Evolutionary conservation across 2,329 filamentous ascomycete species (phyloP), one percentile per base, ranked within the genome.

Genomic region (Phialophora tarda): DNA sequence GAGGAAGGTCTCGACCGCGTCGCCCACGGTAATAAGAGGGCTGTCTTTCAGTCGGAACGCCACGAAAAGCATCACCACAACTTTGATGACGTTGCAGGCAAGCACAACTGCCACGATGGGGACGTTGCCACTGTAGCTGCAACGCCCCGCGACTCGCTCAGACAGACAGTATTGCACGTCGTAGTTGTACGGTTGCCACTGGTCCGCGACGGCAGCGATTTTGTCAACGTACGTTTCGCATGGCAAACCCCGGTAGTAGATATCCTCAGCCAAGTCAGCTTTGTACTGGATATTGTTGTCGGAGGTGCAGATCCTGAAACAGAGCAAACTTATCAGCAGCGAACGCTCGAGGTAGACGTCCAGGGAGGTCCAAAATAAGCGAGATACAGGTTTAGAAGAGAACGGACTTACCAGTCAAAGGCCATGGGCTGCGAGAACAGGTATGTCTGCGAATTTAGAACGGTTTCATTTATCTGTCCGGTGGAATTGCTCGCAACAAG

Each of bases 1-100:
- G 3, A 75, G 53, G 47, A 76, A 76, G 1, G 72, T 75, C 10
- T 73, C 71, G 6, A 76, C 56, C 0, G 74, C 74, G 62, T 76
- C 75, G 2, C 74, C 74, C 30, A 72, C 41, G 2, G 73, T 76
- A 24, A 75, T 69, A 1, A 78, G 62, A 1, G 76, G 72, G 11
- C 59, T 24, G 4, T 69, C 64, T 23, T 54, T 56, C 23, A 71
- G 30, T 4, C 60, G 50, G 51, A 69, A 67, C 5, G 67, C 67
- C 2, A 72, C 64, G 28, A 64, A 58, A 28, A 68, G 47, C 71
- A 73, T 73, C n/a, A 62, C 47, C 34, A 62, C 30, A 14, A 67
- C 24, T 56, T 73, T 73, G 32, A 69, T 17, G 21, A 54, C 34
- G 58, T 73, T 73, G 60, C 62, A 68, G 17, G 60, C 50, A 23